Evolutionary conservation across 108 stramenopile species (phyloP).

Genomic region (Cyclostephanos tholiformis): DNA sequence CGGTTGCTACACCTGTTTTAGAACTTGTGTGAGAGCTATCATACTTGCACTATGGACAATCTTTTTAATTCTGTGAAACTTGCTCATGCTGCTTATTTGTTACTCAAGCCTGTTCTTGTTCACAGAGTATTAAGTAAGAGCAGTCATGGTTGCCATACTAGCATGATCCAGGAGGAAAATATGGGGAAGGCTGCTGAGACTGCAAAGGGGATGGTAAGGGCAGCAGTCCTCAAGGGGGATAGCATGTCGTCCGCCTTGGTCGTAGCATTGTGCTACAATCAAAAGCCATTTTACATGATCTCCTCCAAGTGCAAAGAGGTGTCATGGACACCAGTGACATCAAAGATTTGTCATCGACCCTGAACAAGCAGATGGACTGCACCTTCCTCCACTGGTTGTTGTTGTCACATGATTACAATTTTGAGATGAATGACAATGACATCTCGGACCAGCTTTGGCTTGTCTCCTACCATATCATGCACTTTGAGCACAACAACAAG

Average conservation of each 20-base stretch:
- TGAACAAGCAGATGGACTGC: not conserved
- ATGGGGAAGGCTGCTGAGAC: too few relatives aligned
- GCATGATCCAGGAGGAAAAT: conserved; percentile 14
- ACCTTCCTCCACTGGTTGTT: conserved; percentile 15
- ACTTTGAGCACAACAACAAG: not conserved
- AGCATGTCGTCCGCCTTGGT: conserved; percentile 7
- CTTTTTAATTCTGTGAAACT: too few relatives aligned
- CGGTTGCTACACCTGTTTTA: conserved; percentile 14
- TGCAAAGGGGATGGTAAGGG: too few relatives aligned
- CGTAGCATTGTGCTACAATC: too few relatives aligned
- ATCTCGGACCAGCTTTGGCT: conserved; percentile 6
- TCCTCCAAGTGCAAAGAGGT: conserved; percentile 1
- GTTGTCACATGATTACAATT: conserved; percentile 20
- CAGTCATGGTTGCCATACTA: too few relatives aligned
- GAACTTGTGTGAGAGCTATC: too few relatives aligned
- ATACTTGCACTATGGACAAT: too few relatives aligned
- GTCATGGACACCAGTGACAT: not conserved
- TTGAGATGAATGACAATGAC: conserved; percentile 14
- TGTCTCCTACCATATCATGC: conserved; percentile 1
- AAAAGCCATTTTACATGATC: too few relatives aligned
- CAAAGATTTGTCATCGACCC: not conserved
- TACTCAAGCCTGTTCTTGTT: too few relatives aligned
- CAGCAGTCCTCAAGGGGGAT: conserved; percentile 15
- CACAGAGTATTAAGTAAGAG: too few relatives aligned
- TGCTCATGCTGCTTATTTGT: too few relatives aligned